These are phyloP conservation scores for Plasmodium inui DNA, from an alignment of 169 alveolate genomes.

Conservation along the genomic window DNA sequence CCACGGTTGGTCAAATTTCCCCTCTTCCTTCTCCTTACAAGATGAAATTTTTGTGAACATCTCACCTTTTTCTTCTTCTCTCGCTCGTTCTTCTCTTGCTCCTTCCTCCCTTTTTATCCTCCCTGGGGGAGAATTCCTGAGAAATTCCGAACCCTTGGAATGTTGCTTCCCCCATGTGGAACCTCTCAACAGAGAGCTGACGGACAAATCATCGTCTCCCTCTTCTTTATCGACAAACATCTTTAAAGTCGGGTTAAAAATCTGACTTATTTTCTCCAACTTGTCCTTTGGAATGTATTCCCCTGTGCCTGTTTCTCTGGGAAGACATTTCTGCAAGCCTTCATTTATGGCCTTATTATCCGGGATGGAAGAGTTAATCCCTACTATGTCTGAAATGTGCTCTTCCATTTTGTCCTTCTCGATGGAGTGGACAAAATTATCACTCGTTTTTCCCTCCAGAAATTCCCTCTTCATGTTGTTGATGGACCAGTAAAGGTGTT, in stretches of 20 bases:
- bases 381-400: conserved; percentile 47
- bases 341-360: conserved; percentile 38
- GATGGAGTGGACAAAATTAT: conserved; percentile 27
- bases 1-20: background rate
- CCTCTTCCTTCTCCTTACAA: background rate
- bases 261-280: conserved; percentile 28
- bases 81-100: background rate
- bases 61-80: background rate
- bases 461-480: conserved; percentile 58
- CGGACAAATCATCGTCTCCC: background rate
- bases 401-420: conserved; percentile 48
- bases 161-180: background rate
- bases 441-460: conserved; percentile 6
- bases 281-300: conserved; percentile 7
- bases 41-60: background rate
- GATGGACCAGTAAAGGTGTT: conserved; percentile 63
- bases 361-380: conserved; percentile 29
- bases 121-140: background rate
- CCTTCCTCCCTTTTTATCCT: background rate
- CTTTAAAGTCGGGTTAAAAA: conserved; percentile 50
- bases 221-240: conserved; percentile 21
- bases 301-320: background rate
- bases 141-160: background rate
- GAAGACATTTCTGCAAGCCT: conserved; percentile 2
- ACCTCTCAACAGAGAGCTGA: background rate